Evolutionary conservation across 2,329 filamentous ascomycete genomes (phyloP).

Genomic region (Xylariaceae sp.): DNA sequence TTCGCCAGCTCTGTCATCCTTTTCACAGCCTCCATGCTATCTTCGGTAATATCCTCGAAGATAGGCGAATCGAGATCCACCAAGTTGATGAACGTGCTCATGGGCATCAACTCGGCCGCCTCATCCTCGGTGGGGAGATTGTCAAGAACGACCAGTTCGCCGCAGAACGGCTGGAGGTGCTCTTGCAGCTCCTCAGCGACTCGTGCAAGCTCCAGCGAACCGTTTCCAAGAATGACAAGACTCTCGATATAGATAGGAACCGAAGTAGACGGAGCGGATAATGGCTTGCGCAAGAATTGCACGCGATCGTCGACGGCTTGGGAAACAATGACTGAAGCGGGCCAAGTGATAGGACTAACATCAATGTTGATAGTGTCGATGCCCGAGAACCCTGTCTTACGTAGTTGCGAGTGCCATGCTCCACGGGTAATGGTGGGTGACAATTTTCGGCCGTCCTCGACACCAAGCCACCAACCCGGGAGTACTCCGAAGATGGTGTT

Average conservation of each 20-base stretch:
- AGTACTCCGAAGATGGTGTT: conserved; percentile 7
- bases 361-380: conserved; percentile 8
- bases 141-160: conserved; percentile 4
- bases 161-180: conserved; percentile 9
- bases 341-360: neutral
- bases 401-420: conserved; percentile 9
- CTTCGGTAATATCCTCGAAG: conserved; percentile 9
- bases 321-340: conserved; percentile 5
- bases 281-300: conserved; percentile 9
- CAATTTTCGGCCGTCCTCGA: conserved; percentile 18
- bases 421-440: neutral
- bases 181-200: conserved; percentile 7
- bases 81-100: conserved; percentile 14
- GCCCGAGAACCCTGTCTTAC: conserved; percentile 12
- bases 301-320: conserved; percentile 16
- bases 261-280: neutral
- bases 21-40: conserved; percentile 18
- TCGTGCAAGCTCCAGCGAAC: neutral
- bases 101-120: neutral
- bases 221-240: conserved; percentile 7
- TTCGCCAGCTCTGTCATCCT: conserved; percentile 25
- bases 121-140: conserved; percentile 9
- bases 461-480: conserved; percentile 26
- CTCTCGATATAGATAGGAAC: conserved; percentile 3
- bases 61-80: conserved; percentile 10